Base-by-base conservation (phyloP, 371 early-diverging fungal genomes). In the Dichotomocladium elegans region DNA sequence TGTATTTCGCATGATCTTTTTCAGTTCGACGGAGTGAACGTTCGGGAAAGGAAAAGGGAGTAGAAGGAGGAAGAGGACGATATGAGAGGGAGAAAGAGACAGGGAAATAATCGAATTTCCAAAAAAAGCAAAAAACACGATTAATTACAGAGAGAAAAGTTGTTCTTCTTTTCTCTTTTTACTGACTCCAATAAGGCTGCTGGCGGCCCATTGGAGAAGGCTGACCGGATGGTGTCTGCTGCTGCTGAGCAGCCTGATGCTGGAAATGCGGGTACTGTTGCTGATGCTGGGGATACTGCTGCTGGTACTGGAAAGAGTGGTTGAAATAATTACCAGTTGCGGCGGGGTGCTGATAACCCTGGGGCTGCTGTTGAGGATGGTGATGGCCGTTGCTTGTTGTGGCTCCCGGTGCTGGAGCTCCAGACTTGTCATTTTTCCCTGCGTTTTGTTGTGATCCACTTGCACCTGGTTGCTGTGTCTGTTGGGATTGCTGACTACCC, bases 371-470 rank as follows among this genome's bases (percentile, higher is more conserved):
- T 11, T 49, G 49, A 3, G 48, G 26, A 19, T 53, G 63, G 26
- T 63, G 66, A 41, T 57, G 58, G 14, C 45, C 52, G 33, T 37
- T 47, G 25, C 27, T 46, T 24, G 41, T 40, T 51, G 61, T 51
- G 41, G 64, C 45, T 26, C 53, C 40, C 35, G 53, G 47, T 33
- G 60, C 34, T 17, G 62, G 45, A 19, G 53, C 30, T 33, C 37
- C 40, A 12, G 24, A 15, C 31, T 9, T 34, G 24, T 22, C 45
- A 17, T 41, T 42, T 15, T 24, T 30, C 15, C 11, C 19, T 34
- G 29, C 43, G 5, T 15, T 4, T 31, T 31, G 45, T 12, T 28
- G 37, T 29, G 25, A 10, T 28, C 26, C 26, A 14, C 24, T 17
- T 31, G 33, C 33, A 21, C 45, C 7, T 15, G 33, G 49, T 25